A percentile compares a stretch with the other conserved stretches of the same genome.
Conservation (phyloP, 495 filamentous ascomycete genomes). For the Aspergillus ostianus region DNA sequence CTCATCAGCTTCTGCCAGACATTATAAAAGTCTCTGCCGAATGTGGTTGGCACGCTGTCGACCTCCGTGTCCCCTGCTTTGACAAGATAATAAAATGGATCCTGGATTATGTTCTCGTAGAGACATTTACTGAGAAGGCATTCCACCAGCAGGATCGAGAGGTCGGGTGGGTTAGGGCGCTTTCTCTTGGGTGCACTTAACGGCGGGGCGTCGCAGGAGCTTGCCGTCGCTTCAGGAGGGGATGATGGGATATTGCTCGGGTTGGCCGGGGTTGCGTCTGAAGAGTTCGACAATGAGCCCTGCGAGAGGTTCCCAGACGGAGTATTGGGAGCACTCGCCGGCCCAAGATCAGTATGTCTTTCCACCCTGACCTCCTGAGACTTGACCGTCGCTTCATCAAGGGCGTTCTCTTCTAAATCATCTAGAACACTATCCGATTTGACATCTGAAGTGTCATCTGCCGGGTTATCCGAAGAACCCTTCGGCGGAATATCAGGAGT, state of each 20-base stretch:
- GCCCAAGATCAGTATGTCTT: no score
- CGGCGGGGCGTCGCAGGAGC: background rate
- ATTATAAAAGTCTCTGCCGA: background rate
- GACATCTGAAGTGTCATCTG: background rate
- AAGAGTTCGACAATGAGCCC: no score
- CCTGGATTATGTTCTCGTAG: background rate
- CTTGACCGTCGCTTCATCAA: background rate
- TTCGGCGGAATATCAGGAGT: background rate
- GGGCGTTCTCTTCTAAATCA: background rate
- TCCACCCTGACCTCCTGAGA: no score
- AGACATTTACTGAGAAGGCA: background rate
- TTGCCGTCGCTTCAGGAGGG: background rate
- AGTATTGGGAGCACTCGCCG: no score
- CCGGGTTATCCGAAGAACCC: background rate
- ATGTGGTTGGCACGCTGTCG: background rate
- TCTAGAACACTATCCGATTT: background rate
- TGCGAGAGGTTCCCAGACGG: no score
- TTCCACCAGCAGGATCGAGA: background rate
- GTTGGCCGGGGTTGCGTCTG: no score
- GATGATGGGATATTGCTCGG: background rate
- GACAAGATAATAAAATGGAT: background rate
- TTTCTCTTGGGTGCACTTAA: background rate
- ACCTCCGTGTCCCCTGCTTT: background rate
- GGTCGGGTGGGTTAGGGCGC: no score
- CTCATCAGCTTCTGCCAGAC: background rate